Base-by-base conservation (phyloP, 108 stramenopile genomes). In the Skeletonema tropicum region DNA sequence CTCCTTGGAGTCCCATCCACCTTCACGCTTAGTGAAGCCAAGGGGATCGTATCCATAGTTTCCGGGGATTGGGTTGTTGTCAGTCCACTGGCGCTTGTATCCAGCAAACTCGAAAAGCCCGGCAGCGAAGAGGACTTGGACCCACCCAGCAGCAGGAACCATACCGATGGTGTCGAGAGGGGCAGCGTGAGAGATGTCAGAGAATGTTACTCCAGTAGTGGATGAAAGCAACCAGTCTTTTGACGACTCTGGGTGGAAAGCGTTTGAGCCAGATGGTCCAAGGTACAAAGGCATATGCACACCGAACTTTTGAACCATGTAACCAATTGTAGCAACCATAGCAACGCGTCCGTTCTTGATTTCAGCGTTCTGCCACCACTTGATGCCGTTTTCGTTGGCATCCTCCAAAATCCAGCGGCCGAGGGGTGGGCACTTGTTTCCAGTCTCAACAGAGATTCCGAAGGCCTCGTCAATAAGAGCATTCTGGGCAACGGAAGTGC, bases 321-420 rank as follows among this genome's bases (percentile, higher is more conserved):
- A 90, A 42, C 90, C 90, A 71, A 90, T 88, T 57, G 90, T 90
- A 32, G 90, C 90, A 70, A 90, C 76, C 90, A 90, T 90, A 17
- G 90, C 90, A 73, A 88, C 73, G 55, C 90, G 86, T 25, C 90
- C 90, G 70, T 92, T 86, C 82, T 92, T 92, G 55, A 92, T 71
- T 65, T 92, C 90, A 29, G 90, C 85, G 68, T 89, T 92, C 65
- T 92, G 87, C 85, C 89, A 92, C 90, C 90, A 92, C 64, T 89
- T 88, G 76, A 92, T 60, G 21, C 72, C 88, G n/a, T 71, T 75
- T 64, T 86, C 86, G 23, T 80, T 76, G n/a, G 86, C 80, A 73
- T 87, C 88, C 70, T 89, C 85, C n/a, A 92, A 66, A 73, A 92
- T 81, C 38, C 65, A 64, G 58, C 76, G 72, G 21, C 91, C 91